These are phyloP conservation scores for Brassica nigra DNA, from an alignment of 345 rosid genomes.

Conservation along the genomic window DNA sequence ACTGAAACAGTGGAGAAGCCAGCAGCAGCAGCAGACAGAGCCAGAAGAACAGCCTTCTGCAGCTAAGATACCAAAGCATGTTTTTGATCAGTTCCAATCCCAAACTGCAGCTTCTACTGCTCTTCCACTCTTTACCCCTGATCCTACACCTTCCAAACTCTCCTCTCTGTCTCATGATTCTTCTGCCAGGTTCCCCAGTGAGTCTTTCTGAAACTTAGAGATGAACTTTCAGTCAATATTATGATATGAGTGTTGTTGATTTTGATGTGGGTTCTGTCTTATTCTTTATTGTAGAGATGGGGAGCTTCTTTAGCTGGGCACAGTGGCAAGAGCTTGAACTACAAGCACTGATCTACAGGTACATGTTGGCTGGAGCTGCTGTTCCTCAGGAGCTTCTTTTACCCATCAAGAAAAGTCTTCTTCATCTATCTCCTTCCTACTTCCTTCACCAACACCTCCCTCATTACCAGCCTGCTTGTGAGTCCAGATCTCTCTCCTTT, in stretches of 20 bases:
- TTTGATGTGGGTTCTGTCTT: slow-evolving; percentile 12
- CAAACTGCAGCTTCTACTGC: slow-evolving; percentile 56
- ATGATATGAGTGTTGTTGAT: neutral
- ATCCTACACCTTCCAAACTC: slow-evolving; percentile 54
- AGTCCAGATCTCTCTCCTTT: slow-evolving; percentile 34
- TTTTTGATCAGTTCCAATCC: slow-evolving; percentile 50
- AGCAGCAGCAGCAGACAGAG: slow-evolving; percentile 46
- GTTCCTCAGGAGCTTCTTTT: slow-evolving; percentile 90
- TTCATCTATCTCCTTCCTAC: slow-evolving; percentile 61
- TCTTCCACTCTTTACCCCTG: slow-evolving; percentile 77
- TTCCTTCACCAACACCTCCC: slow-evolving; percentile 62
- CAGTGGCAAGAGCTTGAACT: slow-evolving; percentile 97
- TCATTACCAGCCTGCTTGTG: slow-evolving; percentile 76
- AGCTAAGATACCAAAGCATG: slow-evolving; percentile 76
- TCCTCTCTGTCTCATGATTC: slow-evolving; percentile 56
- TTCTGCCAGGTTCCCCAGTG: slow-evolving; percentile 57
- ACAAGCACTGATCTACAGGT: slow-evolving; percentile 92
- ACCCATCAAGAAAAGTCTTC: slow-evolving; percentile 81
- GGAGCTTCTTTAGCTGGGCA: slow-evolving; percentile 73
- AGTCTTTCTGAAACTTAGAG: slow-evolving; percentile 16
- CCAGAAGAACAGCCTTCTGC: slow-evolving; percentile 62
- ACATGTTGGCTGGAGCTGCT: slow-evolving; percentile 83
- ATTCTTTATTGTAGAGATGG: slow-evolving; percentile 51
- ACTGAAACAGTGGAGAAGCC: slow-evolving; percentile 91
- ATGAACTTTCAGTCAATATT: neutral